These are phyloP conservation scores for Hericium rajendrae DNA, from an alignment of 768 basidiomycete genomes.

Conservation along the genomic window DNA sequence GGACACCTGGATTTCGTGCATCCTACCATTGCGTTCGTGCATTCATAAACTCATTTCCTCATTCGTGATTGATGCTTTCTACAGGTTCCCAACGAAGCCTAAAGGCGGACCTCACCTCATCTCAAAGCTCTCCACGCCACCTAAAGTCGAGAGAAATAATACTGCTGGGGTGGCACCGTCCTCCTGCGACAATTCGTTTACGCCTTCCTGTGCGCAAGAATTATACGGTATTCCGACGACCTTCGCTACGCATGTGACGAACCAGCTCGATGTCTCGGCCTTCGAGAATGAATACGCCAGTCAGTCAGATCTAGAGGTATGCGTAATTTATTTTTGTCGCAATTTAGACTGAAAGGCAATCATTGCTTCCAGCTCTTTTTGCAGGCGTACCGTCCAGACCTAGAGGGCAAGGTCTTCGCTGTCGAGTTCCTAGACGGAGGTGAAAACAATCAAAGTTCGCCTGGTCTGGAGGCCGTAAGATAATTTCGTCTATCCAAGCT, in stretches of 20 bases:
- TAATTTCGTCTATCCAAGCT: not conserved
- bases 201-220: constrained; percentile 23
- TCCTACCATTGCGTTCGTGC: constrained; percentile 11
- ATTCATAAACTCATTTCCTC: not conserved
- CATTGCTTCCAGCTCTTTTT: not conserved
- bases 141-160: not conserved
- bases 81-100: not conserved
- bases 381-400: not conserved
- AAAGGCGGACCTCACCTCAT: not conserved
- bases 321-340: not conserved
- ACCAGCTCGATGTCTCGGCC: constrained; percentile 23
- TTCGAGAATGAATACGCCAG: constrained; percentile 23
- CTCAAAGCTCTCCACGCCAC: not conserved
- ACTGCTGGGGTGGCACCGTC: not conserved
- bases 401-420: constrained; percentile 1
- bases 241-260: constrained; percentile 15
- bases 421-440: constrained; percentile 15
- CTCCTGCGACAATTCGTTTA: constrained; percentile 9
- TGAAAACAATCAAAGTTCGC: constrained; percentile 15
- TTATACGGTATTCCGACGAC: constrained; percentile 28
- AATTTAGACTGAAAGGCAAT: not conserved
- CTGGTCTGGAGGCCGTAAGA: not conserved
- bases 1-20: constrained; percentile 14
- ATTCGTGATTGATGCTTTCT: not conserved
- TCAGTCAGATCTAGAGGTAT: constrained; percentile 18